Base-by-base conservation (phyloP, 352 stramenopile species). In the Globisporangium cylindrosporum region DNA sequence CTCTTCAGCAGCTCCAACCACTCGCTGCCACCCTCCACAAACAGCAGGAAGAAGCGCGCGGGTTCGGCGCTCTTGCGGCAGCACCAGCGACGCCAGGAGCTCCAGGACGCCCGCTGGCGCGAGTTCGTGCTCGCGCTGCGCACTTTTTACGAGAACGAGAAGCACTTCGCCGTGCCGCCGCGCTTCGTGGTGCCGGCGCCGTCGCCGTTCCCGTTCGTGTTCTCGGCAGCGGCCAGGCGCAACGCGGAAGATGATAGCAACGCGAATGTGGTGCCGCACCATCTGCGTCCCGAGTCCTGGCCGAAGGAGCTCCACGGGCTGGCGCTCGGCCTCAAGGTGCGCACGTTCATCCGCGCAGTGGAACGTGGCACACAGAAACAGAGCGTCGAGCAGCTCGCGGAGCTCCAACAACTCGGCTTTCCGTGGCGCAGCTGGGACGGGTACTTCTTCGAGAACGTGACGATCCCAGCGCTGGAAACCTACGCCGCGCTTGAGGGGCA, bases 401-500 rank as follows among this genome's bases (percentile, higher is more conserved):
- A 78, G 43, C 64, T 93, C 2, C 49, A 70, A 9, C 49, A 59
- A 24, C 74, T 92, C 55, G 84, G 79, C 10, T 93, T 94, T 67
- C 87, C 87, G 1, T 53, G 89, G 64, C 27, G 70, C 15, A 62
- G 71, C 18, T 94, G 84, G 84, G 66, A 75, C 2, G 73, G 88
- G n/a, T 93, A 92, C 73, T 69, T 79, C 49, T 88, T 94, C 61
- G 68, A 78, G 59, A 71, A 78, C 18, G 83, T 91, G 4, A 72
- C 84, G 61, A 55, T 93, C 8, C 82, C 89, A 34, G 95, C 92
- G 0, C 74, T 98, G 14, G 62, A 83, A 56, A 82, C 70, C 20
- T 98, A 97, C 74, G 79, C 89, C 15, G 51, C 81, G 46, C 69
- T 89, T 0, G 83, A 97, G 59, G 91, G 90, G 22, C 80, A 97